Percentiles rank a stretch among this genome's conserved stretches.
These are phyloP conservation scores for Aspergillus mulundensis DNA, from an alignment of 495 filamentous ascomycete genomes.

Conservation along the genomic window DNA sequence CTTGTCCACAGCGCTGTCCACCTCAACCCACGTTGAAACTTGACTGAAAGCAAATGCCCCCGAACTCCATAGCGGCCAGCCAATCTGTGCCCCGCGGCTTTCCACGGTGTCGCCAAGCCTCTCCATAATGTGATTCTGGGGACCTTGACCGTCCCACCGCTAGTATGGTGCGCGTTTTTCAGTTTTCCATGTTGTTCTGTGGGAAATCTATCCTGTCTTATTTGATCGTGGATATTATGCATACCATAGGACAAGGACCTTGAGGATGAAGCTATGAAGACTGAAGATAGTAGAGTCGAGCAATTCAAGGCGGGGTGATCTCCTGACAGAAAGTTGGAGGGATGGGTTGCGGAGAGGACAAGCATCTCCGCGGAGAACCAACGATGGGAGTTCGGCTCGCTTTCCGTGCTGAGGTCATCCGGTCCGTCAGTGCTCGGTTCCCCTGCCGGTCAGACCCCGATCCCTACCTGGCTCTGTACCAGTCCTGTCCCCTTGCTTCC, in stretches of 20 bases:
- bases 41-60: too few species aligned
- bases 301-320: constrained; percentile 14
- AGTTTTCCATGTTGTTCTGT: background rate
- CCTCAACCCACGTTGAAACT: constrained; percentile 1
- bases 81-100: constrained; percentile 10
- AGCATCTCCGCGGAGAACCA: constrained; percentile 3
- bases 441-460: background rate
- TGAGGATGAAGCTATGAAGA: background rate
- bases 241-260: background rate
- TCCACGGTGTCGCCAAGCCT: constrained; percentile 11
- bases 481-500: background rate
- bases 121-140: background rate
- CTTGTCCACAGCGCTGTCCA: background rate
- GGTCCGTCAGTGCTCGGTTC: background rate
- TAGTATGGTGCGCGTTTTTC: background rate
- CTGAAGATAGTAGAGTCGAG: background rate
- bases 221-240: too few species aligned
- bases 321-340: background rate
- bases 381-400: background rate
- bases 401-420: background rate
- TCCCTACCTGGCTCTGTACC: background rate
- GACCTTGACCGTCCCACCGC: background rate
- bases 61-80: background rate
- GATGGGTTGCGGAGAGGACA: constrained; percentile 1
- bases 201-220: too few species aligned